Evolutionary conservation across 2,329 filamentous ascomycete genomes (phyloP).

Genomic region (Penicillium palitans): DNA sequence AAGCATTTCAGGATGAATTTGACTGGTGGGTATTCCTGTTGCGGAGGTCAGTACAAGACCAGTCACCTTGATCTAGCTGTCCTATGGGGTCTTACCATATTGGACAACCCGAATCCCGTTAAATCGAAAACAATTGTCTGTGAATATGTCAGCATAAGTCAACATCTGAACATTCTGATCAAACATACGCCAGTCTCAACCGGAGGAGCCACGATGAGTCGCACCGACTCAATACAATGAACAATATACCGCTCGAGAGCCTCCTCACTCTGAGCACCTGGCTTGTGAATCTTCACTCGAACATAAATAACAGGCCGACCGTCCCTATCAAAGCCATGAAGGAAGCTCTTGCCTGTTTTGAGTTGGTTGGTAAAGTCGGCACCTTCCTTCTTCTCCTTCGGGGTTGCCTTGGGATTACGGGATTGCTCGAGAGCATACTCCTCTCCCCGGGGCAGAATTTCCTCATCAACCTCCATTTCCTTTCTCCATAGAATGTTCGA

Average conservation of each 20-base stretch:
- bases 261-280: slow-evolving; percentile 77
- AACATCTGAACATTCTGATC: background rate
- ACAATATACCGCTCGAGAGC: slow-evolving; percentile 85
- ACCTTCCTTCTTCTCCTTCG: slow-evolving; percentile 19
- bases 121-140: slow-evolving; percentile 91
- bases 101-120: slow-evolving; percentile 85
- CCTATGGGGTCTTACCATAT: slow-evolving; percentile 64
- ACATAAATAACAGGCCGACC: slow-evolving; percentile 79
- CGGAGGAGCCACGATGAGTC: slow-evolving; percentile 71
- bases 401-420: slow-evolving; percentile 36
- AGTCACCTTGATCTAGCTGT: background rate
- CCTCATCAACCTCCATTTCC: slow-evolving; percentile 81
- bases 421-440: slow-evolving; percentile 61
- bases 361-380: slow-evolving; percentile 22
- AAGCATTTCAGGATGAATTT: slow-evolving; percentile 99
- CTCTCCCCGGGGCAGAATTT: slow-evolving; percentile 76
- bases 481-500: slow-evolving; percentile 87
- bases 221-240: slow-evolving; percentile 83
- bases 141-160: slow-evolving; percentile 4
- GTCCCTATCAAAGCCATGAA: slow-evolving; percentile 22
- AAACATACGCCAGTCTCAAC: slow-evolving; percentile 80
- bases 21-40: slow-evolving; percentile 81
- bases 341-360: slow-evolving; percentile 22
- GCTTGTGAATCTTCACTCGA: slow-evolving; percentile 73
- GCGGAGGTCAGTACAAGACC: background rate